phyloP scores from a whole-genome alignment of 2,329 filamentous ascomycete species.

The Aspergillus novofumigatus region DNA sequence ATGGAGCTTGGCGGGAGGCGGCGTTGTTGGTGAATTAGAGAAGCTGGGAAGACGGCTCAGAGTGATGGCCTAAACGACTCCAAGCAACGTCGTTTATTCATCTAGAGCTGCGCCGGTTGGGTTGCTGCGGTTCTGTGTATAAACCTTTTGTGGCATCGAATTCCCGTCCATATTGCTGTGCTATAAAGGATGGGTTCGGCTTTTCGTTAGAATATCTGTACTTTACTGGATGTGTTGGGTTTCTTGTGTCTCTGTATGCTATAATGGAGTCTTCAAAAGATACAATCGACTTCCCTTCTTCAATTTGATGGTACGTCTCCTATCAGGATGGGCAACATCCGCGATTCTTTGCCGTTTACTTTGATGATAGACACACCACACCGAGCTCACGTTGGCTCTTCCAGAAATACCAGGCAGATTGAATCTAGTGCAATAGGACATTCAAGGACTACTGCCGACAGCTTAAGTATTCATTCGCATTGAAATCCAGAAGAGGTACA shows the following conservation, averaged over 20 bases:
- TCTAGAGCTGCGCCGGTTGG: background rate
- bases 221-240: constrained; percentile 25
- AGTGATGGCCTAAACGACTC: constrained; percentile 20
- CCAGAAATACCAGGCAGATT: too few species aligned
- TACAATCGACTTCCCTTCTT: background rate
- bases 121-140: background rate
- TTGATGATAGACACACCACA: background rate
- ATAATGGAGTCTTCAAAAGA: constrained; percentile 25
- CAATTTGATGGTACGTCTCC: background rate
- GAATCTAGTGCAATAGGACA: too few species aligned
- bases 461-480: background rate
- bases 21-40: constrained; percentile 82
- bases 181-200: constrained; percentile 21
- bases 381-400: too few species aligned
- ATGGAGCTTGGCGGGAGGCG: constrained; percentile 77
- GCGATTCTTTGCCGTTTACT: background rate
- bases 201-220: constrained; percentile 25
- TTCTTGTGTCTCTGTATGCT: constrained; percentile 29
- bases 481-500: background rate
- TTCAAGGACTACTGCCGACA: background rate
- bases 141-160: background rate
- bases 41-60: constrained; percentile 52
- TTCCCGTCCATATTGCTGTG: constrained; percentile 12
- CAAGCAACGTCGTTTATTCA: background rate
- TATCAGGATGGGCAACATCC: background rate